Evolutionary conservation across 257 asterid genomes (phyloP).

Genomic region (Capsicum baccatum): DNA sequence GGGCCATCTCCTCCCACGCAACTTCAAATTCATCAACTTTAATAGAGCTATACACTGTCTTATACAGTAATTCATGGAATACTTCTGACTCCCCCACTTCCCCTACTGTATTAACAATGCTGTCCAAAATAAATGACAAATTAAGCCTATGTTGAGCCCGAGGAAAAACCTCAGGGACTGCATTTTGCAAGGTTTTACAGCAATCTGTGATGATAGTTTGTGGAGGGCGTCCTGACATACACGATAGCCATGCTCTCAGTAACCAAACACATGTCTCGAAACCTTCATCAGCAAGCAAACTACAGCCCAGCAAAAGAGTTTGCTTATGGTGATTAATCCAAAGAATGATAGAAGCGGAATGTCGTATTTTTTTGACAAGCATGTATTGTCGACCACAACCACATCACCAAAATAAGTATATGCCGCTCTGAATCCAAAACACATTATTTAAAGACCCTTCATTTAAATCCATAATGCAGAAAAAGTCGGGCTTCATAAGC

Average conservation of each 20-base stretch:
- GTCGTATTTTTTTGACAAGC: constrained; percentile 41
- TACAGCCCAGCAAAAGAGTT: constrained; percentile 46
- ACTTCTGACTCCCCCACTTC: constrained; percentile 38
- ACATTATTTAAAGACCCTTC: constrained; percentile 45
- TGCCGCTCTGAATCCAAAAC: constrained; percentile 46
- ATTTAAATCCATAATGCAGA: constrained; percentile 50
- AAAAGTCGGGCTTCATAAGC: constrained; percentile 44
- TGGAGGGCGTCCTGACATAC: constrained; percentile 51
- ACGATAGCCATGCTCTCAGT: constrained; percentile 54
- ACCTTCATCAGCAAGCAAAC: constrained; percentile 45
- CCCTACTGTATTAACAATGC: constrained; percentile 36
- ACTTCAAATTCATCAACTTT: constrained; percentile 49
- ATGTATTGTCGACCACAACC: constrained; percentile 40
- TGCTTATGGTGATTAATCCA: constrained; percentile 48
- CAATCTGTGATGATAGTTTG: constrained; percentile 45
- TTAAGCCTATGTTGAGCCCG: constrained; percentile 44
- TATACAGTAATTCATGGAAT: constrained; percentile 33
- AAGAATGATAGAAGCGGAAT: constrained; percentile 43
- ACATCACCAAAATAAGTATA: constrained; percentile 49
- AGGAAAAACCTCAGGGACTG: constrained; percentile 50
- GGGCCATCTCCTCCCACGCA: constrained; percentile 50
- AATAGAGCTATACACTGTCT: constrained; percentile 37
- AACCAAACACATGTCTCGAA: constrained; percentile 46
- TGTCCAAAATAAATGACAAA: constrained; percentile 42
- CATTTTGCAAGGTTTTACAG: constrained; percentile 47